Conservation (phyloP, 1,284 basidiomycete genomes). For the Irpex sp. region DNA sequence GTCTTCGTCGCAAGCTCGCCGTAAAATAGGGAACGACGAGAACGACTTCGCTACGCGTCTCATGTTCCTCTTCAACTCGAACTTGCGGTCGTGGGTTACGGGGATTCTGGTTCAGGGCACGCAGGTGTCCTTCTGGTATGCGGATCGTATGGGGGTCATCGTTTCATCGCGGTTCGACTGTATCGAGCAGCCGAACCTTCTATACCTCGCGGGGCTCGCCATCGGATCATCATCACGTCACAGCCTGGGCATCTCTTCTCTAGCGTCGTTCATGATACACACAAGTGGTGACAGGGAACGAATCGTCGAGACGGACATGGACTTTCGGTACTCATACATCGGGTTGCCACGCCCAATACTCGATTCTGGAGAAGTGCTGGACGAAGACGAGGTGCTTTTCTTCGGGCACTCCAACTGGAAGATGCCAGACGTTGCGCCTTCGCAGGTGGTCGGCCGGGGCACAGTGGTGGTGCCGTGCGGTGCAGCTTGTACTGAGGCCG, state of each 20-base stretch:
- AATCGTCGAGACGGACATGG: neutral
- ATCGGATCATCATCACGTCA: neutral
- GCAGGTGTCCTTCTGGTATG: constrained; percentile 2
- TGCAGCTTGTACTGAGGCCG: neutral
- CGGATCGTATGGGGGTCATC: constrained; percentile 5
- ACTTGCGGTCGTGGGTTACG: neutral
- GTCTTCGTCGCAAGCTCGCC: neutral
- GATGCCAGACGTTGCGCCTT: neutral
- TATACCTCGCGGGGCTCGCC: constrained; percentile 2
- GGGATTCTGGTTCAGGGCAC: constrained; percentile 4
- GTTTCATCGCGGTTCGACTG: constrained; percentile 4
- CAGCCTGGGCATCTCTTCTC: constrained; percentile 2
- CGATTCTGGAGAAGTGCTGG: neutral
- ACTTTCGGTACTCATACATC: constrained; percentile 1
- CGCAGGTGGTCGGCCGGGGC: constrained; percentile 3
- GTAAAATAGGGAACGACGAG: neutral
- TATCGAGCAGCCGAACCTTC: constrained; percentile 5
- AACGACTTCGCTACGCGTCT: neutral
- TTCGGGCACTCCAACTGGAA: neutral
- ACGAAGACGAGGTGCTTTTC: neutral
- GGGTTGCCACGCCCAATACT: neutral
- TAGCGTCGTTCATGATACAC: constrained; percentile 2
- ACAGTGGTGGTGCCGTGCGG: constrained; percentile 1
- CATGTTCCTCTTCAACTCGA: constrained; percentile 1
- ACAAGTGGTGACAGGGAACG: neutral